Conservation (phyloP, 495 filamentous ascomycete species). For the Aspergillus steynii region DNA sequence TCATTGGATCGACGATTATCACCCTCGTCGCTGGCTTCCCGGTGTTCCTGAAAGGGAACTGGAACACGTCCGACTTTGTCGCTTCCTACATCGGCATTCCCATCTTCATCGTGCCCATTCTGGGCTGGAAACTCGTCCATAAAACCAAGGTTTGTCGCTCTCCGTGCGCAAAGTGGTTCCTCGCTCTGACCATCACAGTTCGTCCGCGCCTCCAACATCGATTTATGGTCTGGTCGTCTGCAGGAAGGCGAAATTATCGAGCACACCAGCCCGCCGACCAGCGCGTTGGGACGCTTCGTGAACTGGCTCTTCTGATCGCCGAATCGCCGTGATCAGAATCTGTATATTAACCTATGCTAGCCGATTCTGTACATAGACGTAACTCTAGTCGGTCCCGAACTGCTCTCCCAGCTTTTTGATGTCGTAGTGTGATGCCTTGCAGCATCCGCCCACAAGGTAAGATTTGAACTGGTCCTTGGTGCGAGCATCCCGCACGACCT, state of each 20-base stretch:
- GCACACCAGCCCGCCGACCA: slow-evolving; percentile 20
- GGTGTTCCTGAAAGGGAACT: slow-evolving; percentile 38
- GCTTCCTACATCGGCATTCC: slow-evolving; percentile 57
- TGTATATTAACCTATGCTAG: neutral
- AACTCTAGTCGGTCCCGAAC: slow-evolving; percentile 22
- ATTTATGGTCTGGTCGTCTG: slow-evolving; percentile 39
- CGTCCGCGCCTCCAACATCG: slow-evolving; percentile 30
- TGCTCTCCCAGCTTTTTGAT: slow-evolving; percentile 46
- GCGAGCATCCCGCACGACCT: slow-evolving; percentile 36
- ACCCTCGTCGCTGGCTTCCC: slow-evolving; percentile 43
- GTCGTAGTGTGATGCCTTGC: slow-evolving; percentile 53
- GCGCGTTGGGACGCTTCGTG: slow-evolving; percentile 25
- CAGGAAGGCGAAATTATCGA: slow-evolving; percentile 36
- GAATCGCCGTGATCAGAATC: neutral
- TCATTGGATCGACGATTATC: slow-evolving; percentile 56
- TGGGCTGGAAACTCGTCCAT: slow-evolving; percentile 60
- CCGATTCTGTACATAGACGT: slow-evolving; percentile 23
- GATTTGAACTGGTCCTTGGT: slow-evolving; percentile 47
- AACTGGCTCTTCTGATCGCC: slow-evolving; percentile 32
- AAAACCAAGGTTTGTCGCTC: slow-evolving; percentile 39
- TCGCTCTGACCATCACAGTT: slow-evolving; percentile 18
- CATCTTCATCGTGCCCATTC: slow-evolving; percentile 58
- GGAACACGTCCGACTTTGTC: slow-evolving; percentile 52
- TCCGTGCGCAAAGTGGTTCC: neutral
- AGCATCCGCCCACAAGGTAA: slow-evolving; percentile 62